These are phyloP conservation scores for Cryphonectria naterciae DNA, from an alignment of 2,329 filamentous ascomycete species.

Conservation along the genomic window DNA sequence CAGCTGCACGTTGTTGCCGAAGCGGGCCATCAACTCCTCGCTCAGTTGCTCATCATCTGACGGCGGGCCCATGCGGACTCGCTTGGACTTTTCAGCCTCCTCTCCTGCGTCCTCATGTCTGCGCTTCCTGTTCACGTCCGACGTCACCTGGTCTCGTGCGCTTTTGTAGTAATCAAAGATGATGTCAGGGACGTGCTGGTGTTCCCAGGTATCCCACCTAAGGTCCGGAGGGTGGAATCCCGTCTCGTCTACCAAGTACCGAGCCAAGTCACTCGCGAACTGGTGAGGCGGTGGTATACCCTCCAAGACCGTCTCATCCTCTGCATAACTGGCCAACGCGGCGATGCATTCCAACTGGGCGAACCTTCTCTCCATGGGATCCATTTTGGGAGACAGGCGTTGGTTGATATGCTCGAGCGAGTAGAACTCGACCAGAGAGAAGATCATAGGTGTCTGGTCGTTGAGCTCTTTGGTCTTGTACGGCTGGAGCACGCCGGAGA, in stretches of 20 bases:
- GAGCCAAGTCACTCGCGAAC: conserved; percentile 50
- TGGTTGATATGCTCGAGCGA: conserved; percentile 61
- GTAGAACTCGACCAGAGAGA: conserved; percentile 54
- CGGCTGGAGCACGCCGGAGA: conserved; percentile 40
- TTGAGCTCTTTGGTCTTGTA: conserved; percentile 27
- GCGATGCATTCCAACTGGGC: conserved; percentile 39
- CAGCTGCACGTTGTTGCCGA: conserved; percentile 33
- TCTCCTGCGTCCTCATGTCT: conserved; percentile 47
- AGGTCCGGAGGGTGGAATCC: conserved; percentile 16
- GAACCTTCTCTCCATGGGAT: conserved; percentile 52
- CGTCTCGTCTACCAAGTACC: conserved; percentile 28
- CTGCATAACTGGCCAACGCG: conserved; percentile 40
- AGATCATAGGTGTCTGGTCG: conserved; percentile 45
- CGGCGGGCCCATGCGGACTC: conserved; percentile 35
- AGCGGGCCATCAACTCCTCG: conserved; percentile 39
- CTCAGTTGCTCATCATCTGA: conserved; percentile 32
- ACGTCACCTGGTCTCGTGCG: conserved; percentile 41
- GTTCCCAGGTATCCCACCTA: conserved; percentile 45
- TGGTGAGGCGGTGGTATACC: conserved; percentile 46
- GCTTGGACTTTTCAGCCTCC: conserved; percentile 35
- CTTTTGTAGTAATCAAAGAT: conserved; percentile 52
- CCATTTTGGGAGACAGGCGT: conserved; percentile 45
- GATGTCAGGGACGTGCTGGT: conserved; percentile 50
- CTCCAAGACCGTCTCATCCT: conserved; percentile 32
- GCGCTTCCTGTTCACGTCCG: conserved; percentile 48